Evolutionary conservation across 768 basidiomycete species (phyloP).

Genomic region (Lactifluus rugatus): DNA sequence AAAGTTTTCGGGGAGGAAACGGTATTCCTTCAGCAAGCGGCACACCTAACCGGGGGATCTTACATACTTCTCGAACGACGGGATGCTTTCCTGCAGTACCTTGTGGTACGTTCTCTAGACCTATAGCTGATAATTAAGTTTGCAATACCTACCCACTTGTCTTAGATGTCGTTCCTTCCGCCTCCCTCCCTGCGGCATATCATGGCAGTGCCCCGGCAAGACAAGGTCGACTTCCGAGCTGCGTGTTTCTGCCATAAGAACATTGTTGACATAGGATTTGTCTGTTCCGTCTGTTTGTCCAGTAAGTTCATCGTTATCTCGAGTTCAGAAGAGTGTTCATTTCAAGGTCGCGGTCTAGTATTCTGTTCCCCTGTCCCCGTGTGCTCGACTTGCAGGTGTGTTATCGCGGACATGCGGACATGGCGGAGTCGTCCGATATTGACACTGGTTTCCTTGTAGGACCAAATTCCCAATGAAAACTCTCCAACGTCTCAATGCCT

Average conservation of each 20-base stretch:
- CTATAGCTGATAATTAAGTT: background rate
- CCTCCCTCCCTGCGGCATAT: slow-evolving; percentile 61
- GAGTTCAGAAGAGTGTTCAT: background rate
- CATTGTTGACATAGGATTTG: slow-evolving; percentile 92
- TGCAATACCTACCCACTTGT: slow-evolving; percentile 5
- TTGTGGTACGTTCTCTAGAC: slow-evolving; percentile 44
- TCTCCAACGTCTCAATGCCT: slow-evolving; percentile 68
- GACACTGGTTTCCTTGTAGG: slow-evolving; percentile 31
- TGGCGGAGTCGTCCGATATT: background rate
- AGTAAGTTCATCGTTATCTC: slow-evolving; percentile 44
- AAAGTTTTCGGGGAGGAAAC: slow-evolving; percentile 84
- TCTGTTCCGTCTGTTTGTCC: slow-evolving; percentile 96
- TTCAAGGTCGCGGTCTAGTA: slow-evolving; percentile 37
- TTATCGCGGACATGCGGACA: slow-evolving; percentile 10
- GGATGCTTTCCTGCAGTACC: slow-evolving; percentile 84
- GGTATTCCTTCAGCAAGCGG: slow-evolving; percentile 95
- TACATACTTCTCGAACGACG: slow-evolving; percentile 79
- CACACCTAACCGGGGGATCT: slow-evolving; percentile 89
- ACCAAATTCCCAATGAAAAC: slow-evolving; percentile 95
- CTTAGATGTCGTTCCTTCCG: slow-evolving; percentile 79
- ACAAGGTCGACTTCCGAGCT: slow-evolving; percentile 92
- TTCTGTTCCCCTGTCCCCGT: slow-evolving; percentile 92
- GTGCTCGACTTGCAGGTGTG: slow-evolving; percentile 88
- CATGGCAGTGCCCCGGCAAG: slow-evolving; percentile 83
- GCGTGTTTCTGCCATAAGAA: slow-evolving; percentile 99